Evolutionary conservation across 768 basidiomycete species (phyloP).

Genomic region (Tephrocybe sp.): DNA sequence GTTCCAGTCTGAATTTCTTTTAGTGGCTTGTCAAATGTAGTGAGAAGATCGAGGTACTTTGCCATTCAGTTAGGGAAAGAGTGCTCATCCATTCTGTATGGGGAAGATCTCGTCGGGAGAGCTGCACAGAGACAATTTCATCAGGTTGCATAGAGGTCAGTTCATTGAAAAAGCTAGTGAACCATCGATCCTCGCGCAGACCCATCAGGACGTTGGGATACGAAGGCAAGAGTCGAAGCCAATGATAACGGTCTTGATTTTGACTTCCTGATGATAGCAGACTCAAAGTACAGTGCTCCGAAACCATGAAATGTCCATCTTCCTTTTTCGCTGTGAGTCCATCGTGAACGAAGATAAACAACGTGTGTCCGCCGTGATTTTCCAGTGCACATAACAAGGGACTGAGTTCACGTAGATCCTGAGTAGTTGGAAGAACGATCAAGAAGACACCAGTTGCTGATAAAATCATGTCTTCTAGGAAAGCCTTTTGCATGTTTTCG

Average conservation of each 20-base stretch:
- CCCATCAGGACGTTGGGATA: constrained; percentile 31
- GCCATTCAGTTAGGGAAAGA: constrained; percentile 54
- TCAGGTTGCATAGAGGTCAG: constrained; percentile 11
- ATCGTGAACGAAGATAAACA: constrained; percentile 27
- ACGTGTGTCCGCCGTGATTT: constrained; percentile 25
- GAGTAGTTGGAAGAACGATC: constrained; percentile 29
- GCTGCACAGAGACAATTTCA: constrained; percentile 33
- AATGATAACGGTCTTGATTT: constrained; percentile 18
- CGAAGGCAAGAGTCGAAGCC: constrained; percentile 26
- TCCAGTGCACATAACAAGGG: constrained; percentile 34
- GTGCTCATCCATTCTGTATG: constrained; percentile 62
- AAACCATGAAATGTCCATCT: constrained; percentile 5
- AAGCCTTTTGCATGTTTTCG: background rate
- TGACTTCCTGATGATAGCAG: constrained; percentile 9
- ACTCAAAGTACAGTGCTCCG: constrained; percentile 16
- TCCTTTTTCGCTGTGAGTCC: background rate
- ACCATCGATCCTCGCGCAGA: constrained; percentile 25
- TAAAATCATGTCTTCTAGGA: background rate
- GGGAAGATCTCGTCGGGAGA: constrained; percentile 47
- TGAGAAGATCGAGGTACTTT: constrained; percentile 35
- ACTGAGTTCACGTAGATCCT: constrained; percentile 31
- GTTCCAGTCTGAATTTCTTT: constrained; percentile 67
- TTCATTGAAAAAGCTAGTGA: constrained; percentile 12
- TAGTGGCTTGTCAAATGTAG: constrained; percentile 4
- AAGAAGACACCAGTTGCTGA: constrained; percentile 25